These are phyloP conservation scores for Neoscytalidium dimidiatum DNA, from an alignment of 2,329 filamentous ascomycete species.

Conservation along the genomic window DNA sequence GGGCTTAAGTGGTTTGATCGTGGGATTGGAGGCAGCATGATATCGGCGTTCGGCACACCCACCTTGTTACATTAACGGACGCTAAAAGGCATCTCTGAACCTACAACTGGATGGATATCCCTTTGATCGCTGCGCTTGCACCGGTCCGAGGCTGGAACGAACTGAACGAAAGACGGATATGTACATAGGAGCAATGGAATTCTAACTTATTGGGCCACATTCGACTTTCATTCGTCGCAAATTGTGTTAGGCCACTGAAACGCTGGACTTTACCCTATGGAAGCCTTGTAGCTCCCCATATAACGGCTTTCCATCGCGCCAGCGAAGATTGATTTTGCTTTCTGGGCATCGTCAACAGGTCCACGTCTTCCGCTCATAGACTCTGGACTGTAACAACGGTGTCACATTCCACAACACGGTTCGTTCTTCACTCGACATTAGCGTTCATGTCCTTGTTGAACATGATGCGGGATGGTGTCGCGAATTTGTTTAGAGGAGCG, in stretches of 20 bases:
- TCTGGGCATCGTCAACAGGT: slow-evolving; percentile 20
- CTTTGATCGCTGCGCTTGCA: slow-evolving; percentile 12
- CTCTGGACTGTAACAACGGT: slow-evolving; percentile 41
- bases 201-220: background rate
- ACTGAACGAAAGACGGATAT: background rate
- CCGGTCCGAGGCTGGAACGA: slow-evolving; percentile 28
- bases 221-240: background rate
- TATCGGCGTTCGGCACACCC: slow-evolving; percentile 98
- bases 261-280: background rate
- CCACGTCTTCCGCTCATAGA: slow-evolving; percentile 23
- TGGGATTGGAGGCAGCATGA: slow-evolving; percentile 75
- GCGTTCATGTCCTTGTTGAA: background rate
- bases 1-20: slow-evolving; percentile 87
- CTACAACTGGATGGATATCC: slow-evolving; percentile 56
- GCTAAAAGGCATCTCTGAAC: slow-evolving; percentile 98
- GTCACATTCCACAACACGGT: slow-evolving; percentile 29
- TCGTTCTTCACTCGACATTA: too few relatives aligned
- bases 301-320: slow-evolving; percentile 9
- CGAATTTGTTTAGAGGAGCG: background rate
- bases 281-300: slow-evolving; percentile 6
- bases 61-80: slow-evolving; percentile 97
- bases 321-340: slow-evolving; percentile 3
- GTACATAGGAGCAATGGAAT: slow-evolving; percentile 14
- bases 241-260: too few relatives aligned
- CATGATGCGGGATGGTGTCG: background rate